phyloP scores from a whole-genome alignment of 129 eudicot genomes.

The Cynara cardunculus region DNA sequence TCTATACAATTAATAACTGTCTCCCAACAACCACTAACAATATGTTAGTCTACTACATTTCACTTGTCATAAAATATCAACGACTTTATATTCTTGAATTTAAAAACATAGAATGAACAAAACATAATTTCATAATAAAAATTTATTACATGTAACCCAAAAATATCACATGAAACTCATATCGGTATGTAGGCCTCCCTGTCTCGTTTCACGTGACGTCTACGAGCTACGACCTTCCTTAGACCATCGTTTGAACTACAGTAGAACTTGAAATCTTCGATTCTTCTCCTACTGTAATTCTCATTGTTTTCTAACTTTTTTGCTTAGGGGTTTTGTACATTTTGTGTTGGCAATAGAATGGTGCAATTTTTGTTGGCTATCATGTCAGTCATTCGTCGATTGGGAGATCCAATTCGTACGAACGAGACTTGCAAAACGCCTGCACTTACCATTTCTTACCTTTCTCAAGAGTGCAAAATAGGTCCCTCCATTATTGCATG shows the following conservation, averaged over 20 bases:
- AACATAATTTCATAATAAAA: not conserved
- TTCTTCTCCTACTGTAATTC: not conserved
- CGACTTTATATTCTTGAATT: not conserved
- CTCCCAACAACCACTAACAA: not conserved
- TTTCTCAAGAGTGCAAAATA: not conserved
- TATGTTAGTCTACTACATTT: not conserved
- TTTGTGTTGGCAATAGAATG: not conserved
- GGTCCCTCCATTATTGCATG: not conserved
- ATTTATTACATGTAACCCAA: not conserved
- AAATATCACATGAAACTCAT: not conserved
- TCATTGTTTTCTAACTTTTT: not conserved
- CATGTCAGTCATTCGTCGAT: not conserved
- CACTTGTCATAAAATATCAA: not conserved
- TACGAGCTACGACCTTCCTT: not conserved
- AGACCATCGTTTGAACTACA: not conserved
- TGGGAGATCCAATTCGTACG: not conserved
- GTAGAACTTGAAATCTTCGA: not conserved
- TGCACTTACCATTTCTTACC: not conserved
- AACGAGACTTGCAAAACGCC: not conserved
- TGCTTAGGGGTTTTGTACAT: not conserved
- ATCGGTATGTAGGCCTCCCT: not conserved
- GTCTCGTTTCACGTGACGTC: not conserved
- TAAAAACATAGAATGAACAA: not conserved
- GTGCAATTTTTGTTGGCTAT: not conserved
- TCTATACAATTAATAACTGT: not conserved